Percentiles rank a stretch among this genome's conserved stretches.
Conservation (phyloP, 176 grass and related monocot species). For the Microstegium vimineum region DNA sequence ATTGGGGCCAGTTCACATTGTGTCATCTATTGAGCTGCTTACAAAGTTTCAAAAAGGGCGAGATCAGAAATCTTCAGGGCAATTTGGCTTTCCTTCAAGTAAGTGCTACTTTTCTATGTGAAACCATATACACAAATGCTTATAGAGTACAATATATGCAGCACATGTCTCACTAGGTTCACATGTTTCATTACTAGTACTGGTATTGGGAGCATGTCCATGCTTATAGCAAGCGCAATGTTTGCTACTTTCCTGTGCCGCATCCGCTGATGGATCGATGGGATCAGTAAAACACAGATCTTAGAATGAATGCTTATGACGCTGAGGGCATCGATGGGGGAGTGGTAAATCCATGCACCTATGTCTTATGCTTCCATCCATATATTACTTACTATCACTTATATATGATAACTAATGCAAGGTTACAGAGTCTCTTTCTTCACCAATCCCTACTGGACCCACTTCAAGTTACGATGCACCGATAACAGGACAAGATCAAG, state of each 20-base stretch:
- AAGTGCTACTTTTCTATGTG: not conserved
- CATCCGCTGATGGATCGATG: not conserved
- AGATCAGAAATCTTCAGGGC: constrained; percentile 9
- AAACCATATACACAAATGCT: no score
- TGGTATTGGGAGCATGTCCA: constrained; percentile 19
- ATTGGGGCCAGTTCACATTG: no score
- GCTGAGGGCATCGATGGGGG: not conserved
- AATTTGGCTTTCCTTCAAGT: not conserved
- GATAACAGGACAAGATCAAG: no score
- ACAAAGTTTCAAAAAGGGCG: no score
- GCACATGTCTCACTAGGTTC: not conserved
- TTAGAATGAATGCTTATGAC: not conserved
- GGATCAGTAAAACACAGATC: not conserved
- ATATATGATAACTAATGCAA: not conserved
- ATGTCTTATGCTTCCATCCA: not conserved
- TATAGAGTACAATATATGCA: not conserved
- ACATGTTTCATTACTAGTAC: not conserved
- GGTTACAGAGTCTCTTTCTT: not conserved
- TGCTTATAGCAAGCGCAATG: not conserved
- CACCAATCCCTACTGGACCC: no score
- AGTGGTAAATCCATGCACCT: not conserved
- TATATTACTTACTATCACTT: not conserved
- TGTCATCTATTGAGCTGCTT: no score
- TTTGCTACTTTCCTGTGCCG: not conserved
- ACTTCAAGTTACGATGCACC: no score